Base-by-base conservation (phyloP, 169 alveolate genomes). In the Sarcocystis neurona region DNA sequence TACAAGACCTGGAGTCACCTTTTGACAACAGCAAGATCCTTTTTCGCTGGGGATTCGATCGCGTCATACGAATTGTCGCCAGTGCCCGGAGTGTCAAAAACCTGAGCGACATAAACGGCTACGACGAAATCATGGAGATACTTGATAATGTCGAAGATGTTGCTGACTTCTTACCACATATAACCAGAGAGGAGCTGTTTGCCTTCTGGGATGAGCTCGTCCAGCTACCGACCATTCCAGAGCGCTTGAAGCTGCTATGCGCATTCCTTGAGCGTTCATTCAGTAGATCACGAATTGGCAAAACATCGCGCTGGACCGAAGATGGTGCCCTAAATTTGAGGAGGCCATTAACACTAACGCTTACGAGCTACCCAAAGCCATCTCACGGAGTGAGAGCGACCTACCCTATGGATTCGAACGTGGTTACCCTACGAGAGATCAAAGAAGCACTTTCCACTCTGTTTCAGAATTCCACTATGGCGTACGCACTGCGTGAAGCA, bases 291-390 rank as follows among this genome's bases (percentile, higher is more conserved):
- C 46, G 53, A 5, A 18, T 46, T 12, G 75, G 34, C 2, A 1
- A 15, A 5, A 1, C 70, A 15, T 0, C 4, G 8, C 39, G 41
- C 39, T 79, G 87, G 87, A 27, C 3, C 39, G 2, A 79, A 32
- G 18, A 23, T 27, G 39, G 56, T 5, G 32, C 53, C 8, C 77
- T 79, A 8, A 32, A 37, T 10, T 50, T 23, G 39, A n/a, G 41
- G 8, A 27, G n/a, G 5, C 48, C 74, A 1, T 39, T 79, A 37
- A 50, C 39, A 20, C 30, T 79, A 37, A 37, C 46, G 34, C 34
- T 79, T 23, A 79, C 87, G 39, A 37, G 56, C 74, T 79, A 79
- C 37, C 75, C 87, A 2, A 20, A 32, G 18, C 87, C 87, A 6
- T 6, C 39, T n/a, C 37, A 32, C 48, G 47, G 53, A 15, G 75